A percentile compares a stretch with the other conserved stretches of the same genome.
These are phyloP conservation scores for Cicer bijugum DNA, from an alignment of 306 rosid species.

Conservation along the genomic window DNA sequence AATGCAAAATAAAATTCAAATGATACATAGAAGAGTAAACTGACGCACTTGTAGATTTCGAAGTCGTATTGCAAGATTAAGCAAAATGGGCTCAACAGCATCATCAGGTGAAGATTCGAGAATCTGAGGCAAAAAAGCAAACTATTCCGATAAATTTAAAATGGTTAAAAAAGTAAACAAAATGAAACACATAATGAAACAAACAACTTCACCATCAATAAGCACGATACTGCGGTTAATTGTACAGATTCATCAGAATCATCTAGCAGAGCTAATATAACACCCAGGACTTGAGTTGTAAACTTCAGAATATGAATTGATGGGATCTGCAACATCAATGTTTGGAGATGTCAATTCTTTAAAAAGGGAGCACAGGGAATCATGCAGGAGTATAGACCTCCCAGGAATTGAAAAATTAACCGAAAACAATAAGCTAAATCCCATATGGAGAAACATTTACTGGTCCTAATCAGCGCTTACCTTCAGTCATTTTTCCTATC, in stretches of 20 bases:
- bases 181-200: slow-evolving; percentile 16
- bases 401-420: slow-evolving; percentile 21
- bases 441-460: slow-evolving; percentile 31
- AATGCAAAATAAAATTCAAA: slow-evolving; percentile 13
- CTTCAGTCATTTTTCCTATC: neutral
- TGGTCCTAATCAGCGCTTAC: neutral
- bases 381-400: slow-evolving; percentile 10
- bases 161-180: slow-evolving; percentile 20
- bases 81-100: slow-evolving; percentile 88
- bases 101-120: slow-evolving; percentile 82
- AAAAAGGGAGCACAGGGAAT: slow-evolving; percentile 23
- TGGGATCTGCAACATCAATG: slow-evolving; percentile 70
- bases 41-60: slow-evolving; percentile 85
- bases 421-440: slow-evolving; percentile 29
- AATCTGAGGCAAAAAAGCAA: slow-evolving; percentile 57
- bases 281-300: slow-evolving; percentile 85
- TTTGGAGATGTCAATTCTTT: slow-evolving; percentile 37
- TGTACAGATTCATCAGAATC: slow-evolving; percentile 92
- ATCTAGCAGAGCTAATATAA: slow-evolving; percentile 86
- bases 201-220: slow-evolving; percentile 70
- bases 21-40: slow-evolving; percentile 10
- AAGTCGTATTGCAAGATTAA: slow-evolving; percentile 78
- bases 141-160: slow-evolving; percentile 43
- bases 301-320: slow-evolving; percentile 69
- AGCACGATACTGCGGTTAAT: slow-evolving; percentile 88